Conservation (phyloP, 1,284 basidiomycete species). For the Phaffia rhodozyma region DNA sequence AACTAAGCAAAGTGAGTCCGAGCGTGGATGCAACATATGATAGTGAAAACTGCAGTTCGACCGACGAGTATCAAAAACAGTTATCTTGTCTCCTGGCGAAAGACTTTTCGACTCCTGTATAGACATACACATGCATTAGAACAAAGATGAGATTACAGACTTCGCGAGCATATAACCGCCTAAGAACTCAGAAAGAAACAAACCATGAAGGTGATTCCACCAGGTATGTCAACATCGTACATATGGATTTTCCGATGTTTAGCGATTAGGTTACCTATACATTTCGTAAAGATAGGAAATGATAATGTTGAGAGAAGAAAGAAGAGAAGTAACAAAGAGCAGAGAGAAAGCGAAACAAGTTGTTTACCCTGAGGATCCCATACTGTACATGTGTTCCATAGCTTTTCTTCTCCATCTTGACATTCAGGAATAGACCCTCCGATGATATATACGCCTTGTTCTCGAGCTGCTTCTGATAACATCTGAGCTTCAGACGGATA, state of each 20-base stretch:
- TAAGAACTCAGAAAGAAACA: conserved; percentile 10
- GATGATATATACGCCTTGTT: conserved; percentile 16
- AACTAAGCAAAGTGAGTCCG: conserved; percentile 5
- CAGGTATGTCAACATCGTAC: conserved; percentile 40
- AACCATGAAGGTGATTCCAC: conserved; percentile 39
- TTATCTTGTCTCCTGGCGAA: conserved; percentile 33
- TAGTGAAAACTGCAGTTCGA: not conserved
- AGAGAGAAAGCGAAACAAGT: not conserved
- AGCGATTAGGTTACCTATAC: conserved; percentile 31
- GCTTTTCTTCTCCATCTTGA: conserved; percentile 24
- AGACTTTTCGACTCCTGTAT: conserved; percentile 36
- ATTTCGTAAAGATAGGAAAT: conserved; percentile 12
- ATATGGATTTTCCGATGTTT: conserved; percentile 39
- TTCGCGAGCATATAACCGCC: not conserved
- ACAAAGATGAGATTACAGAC: conserved; percentile 10
- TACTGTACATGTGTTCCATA: conserved; percentile 53
- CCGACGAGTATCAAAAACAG: conserved; percentile 37
- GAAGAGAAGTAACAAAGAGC: not conserved
- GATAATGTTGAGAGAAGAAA: not conserved
- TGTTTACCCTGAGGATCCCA: conserved; percentile 44
- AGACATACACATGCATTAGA: conserved; percentile 9
- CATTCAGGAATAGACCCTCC: conserved; percentile 20
- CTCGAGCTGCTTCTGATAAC: conserved; percentile 17
- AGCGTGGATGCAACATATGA: no score
- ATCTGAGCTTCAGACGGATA: conserved; percentile 2